A percentile compares a stretch with the other conserved stretches of the same genome.
Evolutionary conservation across 495 filamentous ascomycete genomes (phyloP).

Genomic region (Neurospora sp.): DNA sequence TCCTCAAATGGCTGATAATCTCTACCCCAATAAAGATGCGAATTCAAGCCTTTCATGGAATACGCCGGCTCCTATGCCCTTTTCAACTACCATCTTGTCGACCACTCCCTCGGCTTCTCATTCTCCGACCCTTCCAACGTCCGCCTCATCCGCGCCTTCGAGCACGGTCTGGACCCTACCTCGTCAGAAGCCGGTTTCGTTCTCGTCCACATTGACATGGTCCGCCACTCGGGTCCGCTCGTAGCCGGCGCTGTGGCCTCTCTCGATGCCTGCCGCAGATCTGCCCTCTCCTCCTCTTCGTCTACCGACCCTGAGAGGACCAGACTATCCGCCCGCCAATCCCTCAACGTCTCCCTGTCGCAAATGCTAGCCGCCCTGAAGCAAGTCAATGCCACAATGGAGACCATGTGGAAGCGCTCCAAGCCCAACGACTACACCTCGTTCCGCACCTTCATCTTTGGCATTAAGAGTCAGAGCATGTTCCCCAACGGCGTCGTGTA

Average conservation of each 20-base stretch:
- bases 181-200: constrained; percentile 93
- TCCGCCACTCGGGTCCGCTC: constrained; percentile 61
- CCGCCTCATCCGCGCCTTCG: constrained; percentile 78
- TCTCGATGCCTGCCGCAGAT: constrained; percentile 44
- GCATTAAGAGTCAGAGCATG: constrained; percentile 81
- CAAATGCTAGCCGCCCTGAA: constrained; percentile 52
- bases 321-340: constrained; percentile 24
- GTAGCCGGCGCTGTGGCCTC: constrained; percentile 57
- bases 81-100: constrained; percentile 71
- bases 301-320: constrained; percentile 8
- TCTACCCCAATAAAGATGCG: constrained; percentile 29
- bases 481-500: constrained; percentile 86
- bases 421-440: constrained; percentile 67
- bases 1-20: neutral
- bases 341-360: constrained; percentile 54
- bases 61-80: constrained; percentile 87
- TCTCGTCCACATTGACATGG: constrained; percentile 75
- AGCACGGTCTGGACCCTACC: constrained; percentile 69
- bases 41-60: constrained; percentile 86
- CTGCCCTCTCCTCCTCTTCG: constrained; percentile 9
- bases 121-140: constrained; percentile 63
- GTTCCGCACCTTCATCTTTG: constrained; percentile 92
- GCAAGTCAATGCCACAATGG: constrained; percentile 69
- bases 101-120: constrained; percentile 53
- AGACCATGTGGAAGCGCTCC: constrained; percentile 80